Conservation (phyloP, 768 basidiomycete genomes). For the Cubamyces lactineus region DNA sequence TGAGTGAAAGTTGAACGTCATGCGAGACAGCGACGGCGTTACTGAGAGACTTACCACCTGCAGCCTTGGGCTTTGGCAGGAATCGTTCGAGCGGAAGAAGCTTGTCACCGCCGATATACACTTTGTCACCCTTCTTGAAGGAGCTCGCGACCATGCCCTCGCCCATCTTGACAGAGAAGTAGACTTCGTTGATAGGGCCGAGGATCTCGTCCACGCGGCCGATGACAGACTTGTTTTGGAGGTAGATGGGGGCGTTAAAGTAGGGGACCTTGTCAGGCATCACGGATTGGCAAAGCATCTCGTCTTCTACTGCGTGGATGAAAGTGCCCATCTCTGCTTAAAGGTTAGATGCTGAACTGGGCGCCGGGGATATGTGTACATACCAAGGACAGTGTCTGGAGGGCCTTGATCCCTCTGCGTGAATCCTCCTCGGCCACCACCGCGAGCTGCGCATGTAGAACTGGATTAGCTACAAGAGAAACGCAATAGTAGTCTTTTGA, state of each 20-base stretch:
- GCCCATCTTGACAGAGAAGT: conserved; percentile 96
- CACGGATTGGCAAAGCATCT: conserved; percentile 92
- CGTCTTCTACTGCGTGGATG: conserved; percentile 94
- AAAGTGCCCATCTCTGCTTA: conserved; percentile 86
- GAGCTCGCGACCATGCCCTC: conserved; percentile 94
- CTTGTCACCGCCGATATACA: conserved; percentile 97
- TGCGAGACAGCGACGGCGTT: not conserved
- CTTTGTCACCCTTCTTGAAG: conserved; percentile 98
- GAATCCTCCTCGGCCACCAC: conserved; percentile 71
- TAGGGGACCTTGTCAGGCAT: conserved; percentile 93
- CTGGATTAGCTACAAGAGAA: conserved; percentile 16
- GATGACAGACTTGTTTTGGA: conserved; percentile 93
- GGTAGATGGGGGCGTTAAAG: conserved; percentile 98
- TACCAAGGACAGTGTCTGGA: conserved; percentile 79
- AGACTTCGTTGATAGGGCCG: conserved; percentile 99
- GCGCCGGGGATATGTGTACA: conserved; percentile 25
- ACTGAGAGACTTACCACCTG: conserved; percentile 52
- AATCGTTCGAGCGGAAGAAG: conserved; percentile 95
- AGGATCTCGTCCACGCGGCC: conserved; percentile 99
- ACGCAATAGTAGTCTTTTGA: not conserved
- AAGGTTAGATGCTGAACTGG: conserved; percentile 8
- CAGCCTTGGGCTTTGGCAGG: conserved; percentile 91
- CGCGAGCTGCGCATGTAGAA: conserved; percentile 51
- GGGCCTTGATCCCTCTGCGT: conserved; percentile 76
- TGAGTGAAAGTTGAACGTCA: conserved; percentile 28